phyloP scores from a whole-genome alignment of 345 rosid species.

The Rubroshorea leprosula region DNA sequence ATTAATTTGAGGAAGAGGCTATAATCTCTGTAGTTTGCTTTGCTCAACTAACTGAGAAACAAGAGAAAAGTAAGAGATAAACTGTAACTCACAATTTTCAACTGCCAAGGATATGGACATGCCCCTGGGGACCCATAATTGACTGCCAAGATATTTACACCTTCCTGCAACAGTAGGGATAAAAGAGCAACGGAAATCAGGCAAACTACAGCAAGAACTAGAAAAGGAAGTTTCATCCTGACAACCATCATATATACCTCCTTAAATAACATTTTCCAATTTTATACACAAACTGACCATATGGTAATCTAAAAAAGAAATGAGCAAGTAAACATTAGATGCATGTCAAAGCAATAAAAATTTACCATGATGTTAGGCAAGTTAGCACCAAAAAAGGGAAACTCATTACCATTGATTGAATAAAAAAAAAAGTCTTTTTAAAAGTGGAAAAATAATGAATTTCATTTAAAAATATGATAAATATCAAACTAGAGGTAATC shows the following conservation, averaged over 20 bases:
- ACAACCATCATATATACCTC: neutral
- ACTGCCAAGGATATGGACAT: constrained; percentile 69
- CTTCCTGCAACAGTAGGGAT: constrained; percentile 40
- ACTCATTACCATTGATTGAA: too few relatives aligned
- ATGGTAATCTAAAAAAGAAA: neutral
- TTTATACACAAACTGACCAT: neutral
- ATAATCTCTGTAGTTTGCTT: neutral
- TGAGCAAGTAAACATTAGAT: neutral
- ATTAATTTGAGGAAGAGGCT: neutral
- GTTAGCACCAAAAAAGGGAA: neutral
- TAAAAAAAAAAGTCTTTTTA: too few relatives aligned
- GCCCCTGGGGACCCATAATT: constrained; percentile 80
- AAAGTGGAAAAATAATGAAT: too few relatives aligned
- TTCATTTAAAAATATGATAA: too few relatives aligned
- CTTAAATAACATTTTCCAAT: neutral
- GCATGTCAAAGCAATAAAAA: neutral
- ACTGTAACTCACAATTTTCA: constrained; percentile 57
- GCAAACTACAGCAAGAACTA: neutral
- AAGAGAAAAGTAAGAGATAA: constrained; percentile 12
- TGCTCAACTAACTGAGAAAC: neutral
- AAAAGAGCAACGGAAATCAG: neutral
- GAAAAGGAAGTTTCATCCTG: neutral
- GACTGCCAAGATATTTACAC: constrained; percentile 71
- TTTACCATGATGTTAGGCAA: too few relatives aligned
- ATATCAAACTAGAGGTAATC: too few relatives aligned